These are phyloP conservation scores for Ganoderma meredithae DNA, from an alignment of 1,284 basidiomycete species.

Conservation along the genomic window DNA sequence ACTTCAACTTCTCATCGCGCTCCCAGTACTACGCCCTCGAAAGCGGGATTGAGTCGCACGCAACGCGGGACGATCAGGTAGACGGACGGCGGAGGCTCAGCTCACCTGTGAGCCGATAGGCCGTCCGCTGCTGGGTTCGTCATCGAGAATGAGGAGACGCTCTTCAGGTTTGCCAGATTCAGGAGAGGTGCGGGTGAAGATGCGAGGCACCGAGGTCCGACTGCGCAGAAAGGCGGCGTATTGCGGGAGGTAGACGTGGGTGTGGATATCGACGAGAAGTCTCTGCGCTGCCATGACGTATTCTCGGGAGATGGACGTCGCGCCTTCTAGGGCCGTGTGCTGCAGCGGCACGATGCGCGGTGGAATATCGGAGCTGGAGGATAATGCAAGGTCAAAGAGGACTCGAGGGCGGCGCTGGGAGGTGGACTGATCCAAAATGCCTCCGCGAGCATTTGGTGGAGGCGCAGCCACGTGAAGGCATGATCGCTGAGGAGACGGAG, in stretches of 20 bases:
- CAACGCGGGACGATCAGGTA: not conserved
- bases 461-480: constrained; percentile 29
- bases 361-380: constrained; percentile 5
- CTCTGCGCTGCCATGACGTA: constrained; percentile 39
- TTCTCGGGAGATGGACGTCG: no score
- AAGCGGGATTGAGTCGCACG: constrained; percentile 32
- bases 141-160: constrained; percentile 75
- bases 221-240: constrained; percentile 72
- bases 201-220: constrained; percentile 69
- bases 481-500: not conserved
- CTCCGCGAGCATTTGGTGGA: constrained; percentile 14
- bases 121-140: constrained; percentile 79
- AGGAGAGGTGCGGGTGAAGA: constrained; percentile 58
- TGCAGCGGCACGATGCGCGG: constrained; percentile 5
- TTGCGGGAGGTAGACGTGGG: constrained; percentile 82
- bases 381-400: not conserved
- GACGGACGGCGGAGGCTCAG: constrained; percentile 16
- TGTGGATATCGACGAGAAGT: constrained; percentile 79
- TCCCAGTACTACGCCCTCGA: constrained; percentile 73
- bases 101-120: constrained; percentile 66
- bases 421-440: constrained; percentile 5
- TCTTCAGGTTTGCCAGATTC: constrained; percentile 60
- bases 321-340: not conserved
- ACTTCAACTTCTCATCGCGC: constrained; percentile 74
- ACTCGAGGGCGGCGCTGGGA: not conserved